These are phyloP conservation scores for Aureobasidium sp. DNA, from an alignment of 2,329 filamentous ascomycete species.

Conservation along the genomic window DNA sequence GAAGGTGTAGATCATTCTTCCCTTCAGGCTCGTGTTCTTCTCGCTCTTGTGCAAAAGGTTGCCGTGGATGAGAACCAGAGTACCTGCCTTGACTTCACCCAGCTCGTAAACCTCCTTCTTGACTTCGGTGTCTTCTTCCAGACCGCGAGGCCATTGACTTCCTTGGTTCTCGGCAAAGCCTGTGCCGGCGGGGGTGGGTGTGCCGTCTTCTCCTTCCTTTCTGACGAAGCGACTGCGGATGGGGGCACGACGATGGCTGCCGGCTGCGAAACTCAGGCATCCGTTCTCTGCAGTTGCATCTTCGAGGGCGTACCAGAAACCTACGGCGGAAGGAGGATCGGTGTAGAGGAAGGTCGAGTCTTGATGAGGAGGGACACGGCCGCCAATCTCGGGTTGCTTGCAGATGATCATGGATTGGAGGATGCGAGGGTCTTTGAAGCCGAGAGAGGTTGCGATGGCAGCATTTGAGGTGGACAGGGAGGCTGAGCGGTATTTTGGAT, in stretches of 20 bases:
- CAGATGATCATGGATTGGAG: slow-evolving; percentile 98
- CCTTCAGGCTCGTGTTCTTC: slow-evolving; percentile 78
- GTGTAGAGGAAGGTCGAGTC: slow-evolving; percentile 92
- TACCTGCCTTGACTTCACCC: slow-evolving; percentile 84
- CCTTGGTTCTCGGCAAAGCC: slow-evolving; percentile 58
- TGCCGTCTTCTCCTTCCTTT: slow-evolving; percentile 35
- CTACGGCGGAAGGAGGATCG: slow-evolving; percentile 77
- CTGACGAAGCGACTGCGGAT: slow-evolving; percentile 71
- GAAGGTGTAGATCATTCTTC: slow-evolving; percentile 93
- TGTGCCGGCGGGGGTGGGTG: slow-evolving; percentile 47
- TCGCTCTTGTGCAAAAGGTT: slow-evolving; percentile 95
- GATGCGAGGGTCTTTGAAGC: slow-evolving; percentile 67
- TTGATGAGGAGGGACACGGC: slow-evolving; percentile 83
- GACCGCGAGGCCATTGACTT: slow-evolving; percentile 41
- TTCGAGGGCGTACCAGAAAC: slow-evolving; percentile 96
- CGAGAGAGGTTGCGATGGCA: slow-evolving; percentile 62
- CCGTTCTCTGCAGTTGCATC: slow-evolving; percentile 83
- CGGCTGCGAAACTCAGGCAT: slow-evolving; percentile 77
- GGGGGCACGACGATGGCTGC: slow-evolving; percentile 68
- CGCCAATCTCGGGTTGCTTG: slow-evolving; percentile 95
- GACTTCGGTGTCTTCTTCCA: slow-evolving; percentile 34
- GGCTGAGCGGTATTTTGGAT: slow-evolving; percentile 42
- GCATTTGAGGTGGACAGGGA: slow-evolving; percentile 50
- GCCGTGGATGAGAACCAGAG: slow-evolving; percentile 87
- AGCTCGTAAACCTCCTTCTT: slow-evolving; percentile 60